Conservation (phyloP, 2,329 filamentous ascomycete species). For the Bretziella fagacearum region DNA sequence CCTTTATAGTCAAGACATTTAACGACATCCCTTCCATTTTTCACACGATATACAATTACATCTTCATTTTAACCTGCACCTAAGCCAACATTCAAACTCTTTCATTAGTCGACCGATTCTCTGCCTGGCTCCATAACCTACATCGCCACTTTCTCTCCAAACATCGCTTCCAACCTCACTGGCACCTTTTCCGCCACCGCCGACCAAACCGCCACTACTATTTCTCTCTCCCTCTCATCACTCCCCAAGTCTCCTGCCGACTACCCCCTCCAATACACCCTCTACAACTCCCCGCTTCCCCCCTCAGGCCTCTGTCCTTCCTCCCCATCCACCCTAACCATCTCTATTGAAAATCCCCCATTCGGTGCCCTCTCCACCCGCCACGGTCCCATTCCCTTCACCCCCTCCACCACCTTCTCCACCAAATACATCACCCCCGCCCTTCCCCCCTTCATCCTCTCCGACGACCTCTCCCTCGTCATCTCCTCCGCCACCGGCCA, state of each 20-base stretch:
- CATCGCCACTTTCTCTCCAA: constrained; percentile 2
- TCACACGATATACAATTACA: too few relatives aligned
- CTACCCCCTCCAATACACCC: constrained; percentile 1
- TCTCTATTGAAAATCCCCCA: background rate
- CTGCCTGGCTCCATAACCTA: background rate
- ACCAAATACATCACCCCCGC: background rate
- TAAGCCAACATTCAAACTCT: background rate
- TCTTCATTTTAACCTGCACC: too few relatives aligned
- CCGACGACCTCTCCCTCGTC: background rate
- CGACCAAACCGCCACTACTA: background rate
- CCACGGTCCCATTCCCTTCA: too few relatives aligned
- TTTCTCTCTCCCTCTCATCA: background rate
- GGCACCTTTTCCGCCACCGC: background rate
- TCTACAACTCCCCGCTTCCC: background rate
- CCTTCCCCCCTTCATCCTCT: background rate
- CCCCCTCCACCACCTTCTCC: background rate
- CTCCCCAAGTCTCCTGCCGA: background rate
- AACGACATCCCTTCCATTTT: too few relatives aligned
- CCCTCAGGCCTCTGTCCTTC: background rate
- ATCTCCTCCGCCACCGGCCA: constrained; percentile 2
- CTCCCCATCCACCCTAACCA: background rate
- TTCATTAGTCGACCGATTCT: background rate
- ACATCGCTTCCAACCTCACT: background rate
- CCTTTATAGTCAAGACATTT: too few relatives aligned
- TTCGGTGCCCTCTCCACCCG: background rate